Base-by-base conservation (phyloP, 345 rosid species). In the Aquilaria sinensis region DNA sequence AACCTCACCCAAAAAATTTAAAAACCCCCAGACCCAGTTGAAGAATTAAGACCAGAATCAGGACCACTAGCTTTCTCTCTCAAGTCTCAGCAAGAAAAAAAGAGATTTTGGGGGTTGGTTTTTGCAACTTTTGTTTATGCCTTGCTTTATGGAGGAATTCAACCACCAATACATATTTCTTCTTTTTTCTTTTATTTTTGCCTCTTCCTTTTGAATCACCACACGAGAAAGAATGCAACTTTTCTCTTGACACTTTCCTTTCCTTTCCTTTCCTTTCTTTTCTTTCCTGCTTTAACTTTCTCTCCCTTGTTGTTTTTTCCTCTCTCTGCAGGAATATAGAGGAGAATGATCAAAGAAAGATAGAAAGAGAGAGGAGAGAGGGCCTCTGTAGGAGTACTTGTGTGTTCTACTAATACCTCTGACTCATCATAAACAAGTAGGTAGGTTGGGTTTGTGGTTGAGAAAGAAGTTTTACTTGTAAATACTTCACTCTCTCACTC, bases 381-480 rank as follows among this genome's bases (percentile, higher is more conserved):
- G 45, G 53, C 31, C 62, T 46, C 37, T 65, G 67, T 68, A 48
- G 23, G 23, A 23, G 43, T 53, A 34, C 64, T 71, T 37, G 43
- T 37, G 43, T 37, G 43, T 37, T 37, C 43, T 37, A 37, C 43
- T 37, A 37, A 37, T 37, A 37, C 43, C 43, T 47, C 70, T 79
- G 58, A 64, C 69, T 62, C 70, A 59, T 58, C 75, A 60, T 3
- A 37, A 37, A 37, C 65, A 62, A 62, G 74, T 74, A 67, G 62
- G 79, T 80, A 58, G 83, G 85, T 72, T 57, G 72, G 63, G 80
- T 15, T 71, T 78, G 79, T 74, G 77, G 82, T 74, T 77, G 84
- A 79, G 83, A 78, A 77, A 71, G 74, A 75, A 73, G 75, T 67
- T 74, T 75, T 72, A 59, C 83, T 72, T 76, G 71, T 62, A 67